These are phyloP conservation scores for Diaporthe sp. DNA, from an alignment of 2,329 filamentous ascomycete genomes.

Conservation along the genomic window DNA sequence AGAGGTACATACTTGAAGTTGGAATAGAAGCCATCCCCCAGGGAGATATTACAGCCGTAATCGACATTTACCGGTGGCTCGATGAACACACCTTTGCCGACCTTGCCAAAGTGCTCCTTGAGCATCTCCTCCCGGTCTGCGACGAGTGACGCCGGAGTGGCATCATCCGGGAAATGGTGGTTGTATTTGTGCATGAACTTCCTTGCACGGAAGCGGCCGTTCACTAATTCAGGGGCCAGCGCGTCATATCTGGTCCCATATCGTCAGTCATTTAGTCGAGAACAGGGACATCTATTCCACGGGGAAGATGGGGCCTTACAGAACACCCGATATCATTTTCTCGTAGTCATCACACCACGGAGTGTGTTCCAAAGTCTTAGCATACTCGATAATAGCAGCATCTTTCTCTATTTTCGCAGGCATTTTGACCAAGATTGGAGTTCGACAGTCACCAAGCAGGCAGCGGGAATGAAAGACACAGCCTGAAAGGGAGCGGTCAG, in stretches of 20 bases:
- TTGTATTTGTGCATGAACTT: slow-evolving; percentile 69
- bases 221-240: slow-evolving; percentile 57
- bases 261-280: neutral
- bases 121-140: slow-evolving; percentile 58
- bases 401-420: slow-evolving; percentile 53
- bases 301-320: slow-evolving; percentile 51
- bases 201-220: slow-evolving; percentile 64
- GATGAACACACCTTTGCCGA: slow-evolving; percentile 65
- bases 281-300: neutral
- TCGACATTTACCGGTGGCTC: slow-evolving; percentile 72
- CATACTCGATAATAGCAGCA: slow-evolving; percentile 52
- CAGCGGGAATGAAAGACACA: neutral
- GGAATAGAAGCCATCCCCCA: slow-evolving; percentile 72
- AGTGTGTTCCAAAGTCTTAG: slow-evolving; percentile 59
- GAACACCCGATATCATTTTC: slow-evolving; percentile 72
- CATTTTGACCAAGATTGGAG: slow-evolving; percentile 40
- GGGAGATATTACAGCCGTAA: slow-evolving; percentile 72
- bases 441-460: neutral
- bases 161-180: slow-evolving; percentile 61
- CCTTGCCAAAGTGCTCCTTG: slow-evolving; percentile 57
- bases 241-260: slow-evolving; percentile 58
- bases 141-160: slow-evolving; percentile 50
- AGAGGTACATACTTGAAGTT: slow-evolving; percentile 61
- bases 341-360: slow-evolving; percentile 71
- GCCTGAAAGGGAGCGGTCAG: neutral